Evolutionary conservation across 441 rosid genomes (phyloP).

Genomic region (Erodium chrysanthum): DNA sequence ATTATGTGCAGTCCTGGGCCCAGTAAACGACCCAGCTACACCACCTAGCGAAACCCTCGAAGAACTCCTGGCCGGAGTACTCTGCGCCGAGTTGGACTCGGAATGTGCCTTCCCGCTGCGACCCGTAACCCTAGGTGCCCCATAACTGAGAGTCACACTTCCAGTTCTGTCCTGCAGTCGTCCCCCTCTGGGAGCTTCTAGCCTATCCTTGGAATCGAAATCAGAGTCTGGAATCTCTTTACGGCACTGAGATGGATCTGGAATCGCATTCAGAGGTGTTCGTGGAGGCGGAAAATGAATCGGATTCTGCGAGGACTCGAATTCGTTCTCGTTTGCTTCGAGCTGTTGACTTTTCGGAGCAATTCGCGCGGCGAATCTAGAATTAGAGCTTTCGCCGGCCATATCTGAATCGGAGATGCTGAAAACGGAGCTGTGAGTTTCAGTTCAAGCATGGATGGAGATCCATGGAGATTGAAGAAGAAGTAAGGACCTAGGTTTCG

Average conservation of each 20-base stretch:
- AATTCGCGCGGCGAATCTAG: conserved; percentile 26
- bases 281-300: conserved; percentile 52
- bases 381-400: conserved; percentile 30
- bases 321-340: conserved; percentile 59
- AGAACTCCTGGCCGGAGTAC: conserved; percentile 57
- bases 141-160: conserved; percentile 20
- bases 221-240: conserved; percentile 28
- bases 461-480: background rate
- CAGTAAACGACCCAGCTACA: conserved; percentile 19
- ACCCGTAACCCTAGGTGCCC: conserved; percentile 36
- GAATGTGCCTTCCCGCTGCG: conserved; percentile 43
- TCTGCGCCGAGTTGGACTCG: conserved; percentile 68
- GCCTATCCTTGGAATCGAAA: conserved; percentile 25
- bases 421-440: background rate
- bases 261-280: conserved; percentile 64
- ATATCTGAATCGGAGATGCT: conserved; percentile 21
- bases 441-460: background rate
- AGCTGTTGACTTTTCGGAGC: conserved; percentile 27
- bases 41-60: conserved; percentile 54
- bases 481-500: background rate
- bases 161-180: conserved; percentile 18
- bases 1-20: conserved; percentile 29
- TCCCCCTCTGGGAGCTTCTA: conserved; percentile 22
- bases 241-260: conserved; percentile 62
- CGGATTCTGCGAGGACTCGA: conserved; percentile 29